Evolutionary conservation across 495 filamentous ascomycete genomes (phyloP).

Genomic region (Penicillium verhagenii): DNA sequence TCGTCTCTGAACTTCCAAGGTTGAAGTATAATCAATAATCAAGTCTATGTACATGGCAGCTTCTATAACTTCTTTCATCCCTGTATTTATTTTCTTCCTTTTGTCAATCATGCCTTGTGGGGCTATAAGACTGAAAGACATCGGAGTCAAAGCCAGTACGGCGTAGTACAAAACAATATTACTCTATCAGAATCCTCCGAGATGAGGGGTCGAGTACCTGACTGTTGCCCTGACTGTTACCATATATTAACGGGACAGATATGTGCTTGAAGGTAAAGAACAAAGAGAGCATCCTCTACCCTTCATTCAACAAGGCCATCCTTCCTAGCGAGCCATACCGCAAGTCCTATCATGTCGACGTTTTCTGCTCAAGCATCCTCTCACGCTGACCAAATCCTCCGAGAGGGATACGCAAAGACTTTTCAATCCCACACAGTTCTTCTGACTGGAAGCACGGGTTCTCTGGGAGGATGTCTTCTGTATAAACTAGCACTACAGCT

Average conservation of each 20-base stretch:
- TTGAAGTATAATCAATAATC: no score
- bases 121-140: no score
- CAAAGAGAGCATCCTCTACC: no score
- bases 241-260: no score
- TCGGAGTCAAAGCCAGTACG: not conserved
- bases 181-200: not conserved
- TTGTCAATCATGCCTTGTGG: no score
- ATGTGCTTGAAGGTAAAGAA: no score
- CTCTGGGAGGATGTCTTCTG: slow-evolving; percentile 36
- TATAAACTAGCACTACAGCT: slow-evolving; percentile 40
- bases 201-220: not conserved
- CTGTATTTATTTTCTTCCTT: no score
- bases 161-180: not conserved
- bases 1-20: no score
- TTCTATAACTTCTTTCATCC: no score
- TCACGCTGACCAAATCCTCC: slow-evolving; percentile 22
- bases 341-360: slow-evolving; percentile 13
- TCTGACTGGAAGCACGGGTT: slow-evolving; percentile 39
- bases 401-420: slow-evolving; percentile 26
- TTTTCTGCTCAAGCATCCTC: slow-evolving; percentile 7
- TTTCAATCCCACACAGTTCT: slow-evolving; percentile 36
- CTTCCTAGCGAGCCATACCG: not conserved
- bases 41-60: no score
- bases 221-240: not conserved
- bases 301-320: no score